Percentiles rank a stretch among this genome's conserved stretches.
phyloP scores from a whole-genome alignment of 2,329 filamentous ascomycete species.

The Rugonectria rugulosa region DNA sequence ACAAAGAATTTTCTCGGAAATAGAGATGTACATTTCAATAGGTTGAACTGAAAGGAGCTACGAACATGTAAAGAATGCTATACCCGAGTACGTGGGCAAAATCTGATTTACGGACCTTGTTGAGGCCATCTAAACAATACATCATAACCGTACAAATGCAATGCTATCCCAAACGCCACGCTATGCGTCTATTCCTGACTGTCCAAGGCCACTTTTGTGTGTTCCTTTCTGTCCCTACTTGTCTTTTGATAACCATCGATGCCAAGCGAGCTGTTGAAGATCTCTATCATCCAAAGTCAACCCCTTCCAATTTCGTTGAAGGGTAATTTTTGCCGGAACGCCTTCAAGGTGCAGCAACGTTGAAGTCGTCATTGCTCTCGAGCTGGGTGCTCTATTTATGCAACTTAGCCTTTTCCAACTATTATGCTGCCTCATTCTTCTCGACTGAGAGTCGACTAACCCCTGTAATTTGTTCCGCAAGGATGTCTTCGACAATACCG shows the following conservation, averaged over 20 bases:
- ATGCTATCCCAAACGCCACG: constrained; percentile 43
- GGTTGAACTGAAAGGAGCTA: too few relatives aligned
- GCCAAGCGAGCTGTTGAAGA: constrained; percentile 28
- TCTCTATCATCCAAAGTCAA: constrained; percentile 37
- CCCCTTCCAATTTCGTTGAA: constrained; percentile 2
- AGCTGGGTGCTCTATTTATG: constrained; percentile 29
- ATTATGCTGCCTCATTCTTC: constrained; percentile 42
- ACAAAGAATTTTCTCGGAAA: too few relatives aligned
- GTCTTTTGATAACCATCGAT: background rate
- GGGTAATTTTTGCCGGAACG: constrained; percentile 25
- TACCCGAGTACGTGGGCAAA: constrained; percentile 1
- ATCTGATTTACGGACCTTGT: constrained; percentile 29
- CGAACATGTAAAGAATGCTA: too few relatives aligned
- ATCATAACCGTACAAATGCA: constrained; percentile 31
- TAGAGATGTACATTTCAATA: too few relatives aligned
- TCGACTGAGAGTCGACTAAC: constrained; percentile 61
- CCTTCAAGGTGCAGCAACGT: constrained; percentile 18
- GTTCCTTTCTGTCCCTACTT: background rate
- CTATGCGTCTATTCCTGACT: constrained; percentile 39
- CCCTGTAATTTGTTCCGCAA: constrained; percentile 67
- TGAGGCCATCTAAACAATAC: constrained; percentile 25
- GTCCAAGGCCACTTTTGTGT: constrained; percentile 18
- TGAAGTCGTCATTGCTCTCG: constrained; percentile 18
- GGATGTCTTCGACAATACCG: constrained; percentile 54
- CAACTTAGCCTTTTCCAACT: constrained; percentile 39